Conservation (phyloP, 257 asterid genomes). For the Fraxinus pennsylvanica region DNA sequence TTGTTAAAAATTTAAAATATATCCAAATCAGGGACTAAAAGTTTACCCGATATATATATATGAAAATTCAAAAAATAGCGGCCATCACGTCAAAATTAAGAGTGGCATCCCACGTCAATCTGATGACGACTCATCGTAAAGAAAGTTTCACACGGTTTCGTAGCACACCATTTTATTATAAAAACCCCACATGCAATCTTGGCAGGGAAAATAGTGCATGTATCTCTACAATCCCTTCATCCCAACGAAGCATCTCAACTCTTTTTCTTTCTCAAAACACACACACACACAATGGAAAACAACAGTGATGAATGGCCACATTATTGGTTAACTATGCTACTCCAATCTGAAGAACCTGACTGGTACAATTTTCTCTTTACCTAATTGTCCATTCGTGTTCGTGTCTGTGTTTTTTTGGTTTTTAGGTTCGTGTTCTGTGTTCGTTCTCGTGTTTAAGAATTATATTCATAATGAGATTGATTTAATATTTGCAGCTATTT, state of each 20-base stretch:
- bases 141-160: too few species aligned
- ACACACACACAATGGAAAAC: conserved; percentile 29
- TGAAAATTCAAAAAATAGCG: not conserved
- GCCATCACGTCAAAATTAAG: not conserved
- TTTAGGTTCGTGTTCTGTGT: not conserved
- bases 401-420: not conserved
- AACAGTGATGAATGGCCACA: conserved; percentile 33
- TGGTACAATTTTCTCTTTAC: conserved; percentile 23
- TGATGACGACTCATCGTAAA: too few species aligned
- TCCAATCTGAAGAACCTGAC: conserved; percentile 43
- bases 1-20: too few species aligned
- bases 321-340: conserved; percentile 41
- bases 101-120: not conserved
- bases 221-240: not conserved
- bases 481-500: conserved; percentile 33
- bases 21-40: too few species aligned
- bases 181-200: too few species aligned
- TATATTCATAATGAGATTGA: not conserved
- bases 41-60: too few species aligned
- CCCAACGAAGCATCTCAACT: not conserved
- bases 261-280: not conserved
- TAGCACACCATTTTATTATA: too few species aligned
- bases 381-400: not conserved
- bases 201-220: too few species aligned
- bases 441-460: not conserved